Percentiles rank a stretch among this genome's conserved stretches.
phyloP scores from a whole-genome alignment of 805 yeast species.

The Ogataea pini region DNA sequence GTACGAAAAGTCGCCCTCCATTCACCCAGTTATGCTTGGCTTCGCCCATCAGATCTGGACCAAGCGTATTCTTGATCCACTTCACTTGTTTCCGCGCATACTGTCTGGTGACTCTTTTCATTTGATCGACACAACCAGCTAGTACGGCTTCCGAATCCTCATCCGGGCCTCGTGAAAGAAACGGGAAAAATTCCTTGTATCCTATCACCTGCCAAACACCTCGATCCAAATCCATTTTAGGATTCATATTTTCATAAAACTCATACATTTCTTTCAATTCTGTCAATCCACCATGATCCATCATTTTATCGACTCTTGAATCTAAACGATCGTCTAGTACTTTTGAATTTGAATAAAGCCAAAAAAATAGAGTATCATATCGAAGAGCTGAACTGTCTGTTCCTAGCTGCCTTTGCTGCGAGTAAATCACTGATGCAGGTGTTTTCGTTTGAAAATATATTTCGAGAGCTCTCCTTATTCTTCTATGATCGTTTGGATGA shows the following conservation, averaged over 20 bases:
- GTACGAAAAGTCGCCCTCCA: slow-evolving; percentile 64
- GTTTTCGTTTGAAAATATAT: slow-evolving; percentile 67
- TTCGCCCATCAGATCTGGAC: slow-evolving; percentile 58
- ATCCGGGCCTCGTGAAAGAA: slow-evolving; percentile 30
- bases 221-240: slow-evolving; percentile 54
- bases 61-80: slow-evolving; percentile 78
- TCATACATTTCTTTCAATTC: slow-evolving; percentile 67
- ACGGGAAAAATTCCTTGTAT: slow-evolving; percentile 84
- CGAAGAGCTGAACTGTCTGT: slow-evolving; percentile 49
- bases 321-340: slow-evolving; percentile 67
- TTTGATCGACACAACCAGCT: slow-evolving; percentile 57
- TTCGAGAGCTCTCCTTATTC: slow-evolving; percentile 79
- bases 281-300: slow-evolving; percentile 61
- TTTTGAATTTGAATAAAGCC: slow-evolving; percentile 74
- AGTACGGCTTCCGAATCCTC: slow-evolving; percentile 28
- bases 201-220: slow-evolving; percentile 97
- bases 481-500: slow-evolving; percentile 86
- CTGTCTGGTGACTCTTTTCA: slow-evolving; percentile 83
- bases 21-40: slow-evolving; percentile 45
- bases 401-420: slow-evolving; percentile 51
- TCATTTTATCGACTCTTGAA: slow-evolving; percentile 80
- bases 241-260: slow-evolving; percentile 38
- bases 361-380: slow-evolving; percentile 67
- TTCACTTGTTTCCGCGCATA: slow-evolving; percentile 88
- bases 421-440: slow-evolving; percentile 70